These are phyloP conservation scores for Kurtzmaniella cleridarum DNA, from an alignment of 805 yeast species.

Conservation along the genomic window DNA sequence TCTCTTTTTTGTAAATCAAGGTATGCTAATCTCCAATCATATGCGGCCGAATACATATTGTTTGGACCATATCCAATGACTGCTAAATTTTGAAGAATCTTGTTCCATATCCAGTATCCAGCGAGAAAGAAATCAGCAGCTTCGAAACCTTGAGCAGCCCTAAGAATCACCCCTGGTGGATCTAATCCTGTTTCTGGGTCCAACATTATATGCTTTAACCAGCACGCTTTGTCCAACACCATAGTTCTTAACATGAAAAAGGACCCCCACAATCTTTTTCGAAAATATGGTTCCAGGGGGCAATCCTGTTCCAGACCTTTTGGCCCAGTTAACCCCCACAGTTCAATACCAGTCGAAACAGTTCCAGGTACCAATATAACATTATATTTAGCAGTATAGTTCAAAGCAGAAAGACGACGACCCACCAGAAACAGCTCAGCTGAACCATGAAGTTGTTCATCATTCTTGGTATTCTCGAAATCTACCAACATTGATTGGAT, in stretches of 20 bases:
- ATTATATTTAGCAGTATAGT: slow-evolving; percentile 58
- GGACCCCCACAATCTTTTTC: slow-evolving; percentile 95
- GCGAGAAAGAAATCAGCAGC: slow-evolving; percentile 95
- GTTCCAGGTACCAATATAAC: slow-evolving; percentile 96
- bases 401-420: slow-evolving; percentile 45
- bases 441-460: slow-evolving; percentile 40
- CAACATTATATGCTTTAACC: slow-evolving; percentile 87
- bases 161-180: slow-evolving; percentile 71
- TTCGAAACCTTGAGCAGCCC: slow-evolving; percentile 95
- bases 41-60: slow-evolving; percentile 84
- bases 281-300: slow-evolving; percentile 76
- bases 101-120: slow-evolving; percentile 99
- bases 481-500: slow-evolving; percentile 57
- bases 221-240: slow-evolving; percentile 87
- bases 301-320: slow-evolving; percentile 65
- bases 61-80: slow-evolving; percentile 92
- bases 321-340: slow-evolving; percentile 65
- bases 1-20: slow-evolving; percentile 85
- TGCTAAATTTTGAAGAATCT: slow-evolving; percentile 87
- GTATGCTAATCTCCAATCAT: slow-evolving; percentile 94
- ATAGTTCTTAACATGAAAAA: slow-evolving; percentile 90
- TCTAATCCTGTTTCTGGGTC: slow-evolving; percentile 92
- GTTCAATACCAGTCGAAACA: slow-evolving; percentile 88
- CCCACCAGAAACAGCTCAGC: slow-evolving; percentile 91
- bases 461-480: slow-evolving; percentile 28